Conservation (phyloP, 2,329 filamentous ascomycete genomes). For the Aspergillus sp. region DNA sequence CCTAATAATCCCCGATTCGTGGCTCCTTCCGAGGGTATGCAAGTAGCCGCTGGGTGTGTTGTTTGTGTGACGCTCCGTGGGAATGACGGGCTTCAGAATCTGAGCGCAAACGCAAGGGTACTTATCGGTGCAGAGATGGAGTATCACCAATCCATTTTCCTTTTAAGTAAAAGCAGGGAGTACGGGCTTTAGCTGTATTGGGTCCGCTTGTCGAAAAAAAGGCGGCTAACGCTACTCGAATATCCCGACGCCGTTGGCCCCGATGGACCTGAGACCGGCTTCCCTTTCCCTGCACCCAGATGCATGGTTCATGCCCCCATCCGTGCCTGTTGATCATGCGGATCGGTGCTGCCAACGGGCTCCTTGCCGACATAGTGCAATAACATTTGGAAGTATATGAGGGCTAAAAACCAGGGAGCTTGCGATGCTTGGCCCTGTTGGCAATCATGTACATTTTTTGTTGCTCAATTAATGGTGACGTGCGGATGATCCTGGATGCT, state of each 20-base stretch:
- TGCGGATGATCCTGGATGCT: not conserved
- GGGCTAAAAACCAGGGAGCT: not conserved
- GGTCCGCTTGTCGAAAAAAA: not conserved
- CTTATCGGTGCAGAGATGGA: not conserved
- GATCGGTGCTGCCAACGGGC: slow-evolving; percentile 13
- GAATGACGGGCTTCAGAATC: slow-evolving; percentile 7
- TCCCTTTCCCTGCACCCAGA: not conserved
- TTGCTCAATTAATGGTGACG: not conserved
- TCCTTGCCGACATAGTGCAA: slow-evolving; percentile 16
- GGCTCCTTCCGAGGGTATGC: slow-evolving; percentile 22
- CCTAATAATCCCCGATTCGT: slow-evolving; percentile 23
- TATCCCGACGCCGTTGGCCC: not conserved
- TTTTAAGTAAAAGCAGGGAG: not conserved
- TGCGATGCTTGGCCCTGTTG: not conserved
- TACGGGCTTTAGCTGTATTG: not conserved
- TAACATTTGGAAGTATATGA: not conserved
- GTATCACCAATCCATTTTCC: not conserved
- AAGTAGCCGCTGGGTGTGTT: slow-evolving; percentile 27
- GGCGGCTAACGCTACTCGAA: not conserved
- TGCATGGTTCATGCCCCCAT: slow-evolving; percentile 9
- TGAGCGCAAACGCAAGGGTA: not conserved
- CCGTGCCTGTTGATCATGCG: slow-evolving; percentile 12
- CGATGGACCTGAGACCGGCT: not conserved
- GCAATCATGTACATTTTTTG: not conserved
- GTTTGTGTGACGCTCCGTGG: slow-evolving; percentile 22